Percentiles rank a stretch among this genome's conserved stretches.
Conservation (phyloP, 2,329 filamentous ascomycete genomes). For the Diaporthe velutina region DNA sequence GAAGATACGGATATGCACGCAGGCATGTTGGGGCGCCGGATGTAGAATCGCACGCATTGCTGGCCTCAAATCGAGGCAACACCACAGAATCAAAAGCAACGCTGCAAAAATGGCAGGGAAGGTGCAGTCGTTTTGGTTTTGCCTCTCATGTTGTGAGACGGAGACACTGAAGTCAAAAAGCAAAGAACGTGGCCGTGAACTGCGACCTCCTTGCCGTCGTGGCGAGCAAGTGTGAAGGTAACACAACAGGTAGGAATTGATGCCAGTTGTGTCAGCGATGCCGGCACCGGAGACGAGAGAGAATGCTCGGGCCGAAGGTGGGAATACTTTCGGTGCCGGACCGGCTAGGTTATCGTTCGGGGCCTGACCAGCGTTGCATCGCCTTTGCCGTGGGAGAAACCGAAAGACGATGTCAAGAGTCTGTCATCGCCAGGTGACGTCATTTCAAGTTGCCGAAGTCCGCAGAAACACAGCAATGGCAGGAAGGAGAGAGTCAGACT, state of each 20-base stretch:
- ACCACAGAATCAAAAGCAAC: not conserved
- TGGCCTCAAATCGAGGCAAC: not conserved
- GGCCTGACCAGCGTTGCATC: not conserved
- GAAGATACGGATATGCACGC: not conserved
- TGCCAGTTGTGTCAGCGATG: not conserved
- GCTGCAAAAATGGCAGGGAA: not conserved
- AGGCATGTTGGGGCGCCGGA: not conserved
- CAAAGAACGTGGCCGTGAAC: not conserved
- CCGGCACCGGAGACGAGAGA: not conserved
- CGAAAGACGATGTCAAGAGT: slow-evolving; percentile 8
- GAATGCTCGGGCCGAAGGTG: not conserved
- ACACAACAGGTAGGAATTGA: not conserved
- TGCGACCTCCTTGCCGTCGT: not conserved
- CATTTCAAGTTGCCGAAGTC: slow-evolving; percentile 3
- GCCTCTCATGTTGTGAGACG: not conserved
- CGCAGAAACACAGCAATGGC: not conserved
- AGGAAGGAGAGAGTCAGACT: not conserved
- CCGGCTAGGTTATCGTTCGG: not conserved
- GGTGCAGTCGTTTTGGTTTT: not conserved
- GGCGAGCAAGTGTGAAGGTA: slow-evolving; percentile 2
- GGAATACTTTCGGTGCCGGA: not conserved
- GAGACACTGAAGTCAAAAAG: not conserved
- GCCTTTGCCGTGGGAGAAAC: not conserved
- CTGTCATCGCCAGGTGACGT: slow-evolving; percentile 16
- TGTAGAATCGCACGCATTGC: not conserved